phyloP scores from a whole-genome alignment of 768 basidiomycete species.

The Naganishia vishniacii region DNA sequence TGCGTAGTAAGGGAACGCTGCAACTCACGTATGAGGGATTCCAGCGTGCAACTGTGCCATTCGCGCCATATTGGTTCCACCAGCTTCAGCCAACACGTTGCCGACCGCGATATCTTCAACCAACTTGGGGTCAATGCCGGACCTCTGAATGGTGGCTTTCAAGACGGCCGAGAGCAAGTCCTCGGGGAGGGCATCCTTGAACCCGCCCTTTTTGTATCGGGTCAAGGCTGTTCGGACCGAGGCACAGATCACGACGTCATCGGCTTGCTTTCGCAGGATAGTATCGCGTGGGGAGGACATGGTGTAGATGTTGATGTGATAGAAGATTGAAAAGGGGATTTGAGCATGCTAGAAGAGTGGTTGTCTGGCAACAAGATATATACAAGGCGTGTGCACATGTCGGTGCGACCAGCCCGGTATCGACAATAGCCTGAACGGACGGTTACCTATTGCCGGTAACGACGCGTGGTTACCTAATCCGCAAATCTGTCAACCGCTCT shows the following conservation, averaged over 20 bases:
- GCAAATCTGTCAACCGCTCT: background rate
- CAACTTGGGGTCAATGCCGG: slow-evolving; percentile 66
- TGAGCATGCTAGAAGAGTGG: slow-evolving; percentile 38
- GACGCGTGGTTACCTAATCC: background rate
- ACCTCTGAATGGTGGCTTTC: slow-evolving; percentile 64
- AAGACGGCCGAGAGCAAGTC: slow-evolving; percentile 72
- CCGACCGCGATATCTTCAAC: slow-evolving; percentile 81
- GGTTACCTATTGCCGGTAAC: background rate
- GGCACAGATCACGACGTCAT: slow-evolving; percentile 33
- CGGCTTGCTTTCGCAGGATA: slow-evolving; percentile 28
- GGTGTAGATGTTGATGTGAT: background rate
- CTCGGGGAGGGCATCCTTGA: slow-evolving; percentile 83
- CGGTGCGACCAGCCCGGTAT: background rate
- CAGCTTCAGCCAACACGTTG: slow-evolving; percentile 79
- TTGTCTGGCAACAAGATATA: no score
- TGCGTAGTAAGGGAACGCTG: no score
- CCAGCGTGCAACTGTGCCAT: slow-evolving; percentile 83
- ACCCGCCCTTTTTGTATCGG: slow-evolving; percentile 67
- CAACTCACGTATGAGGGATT: slow-evolving; percentile 55
- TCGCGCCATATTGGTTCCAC: slow-evolving; percentile 73
- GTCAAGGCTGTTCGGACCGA: slow-evolving; percentile 33
- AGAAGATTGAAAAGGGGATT: background rate
- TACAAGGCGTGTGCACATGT: no score
- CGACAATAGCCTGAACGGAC: background rate
- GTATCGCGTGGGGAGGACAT: slow-evolving; percentile 18